phyloP scores from a whole-genome alignment of 192 early-diverging fungal genomes.

The Coemansia sp. region DNA sequence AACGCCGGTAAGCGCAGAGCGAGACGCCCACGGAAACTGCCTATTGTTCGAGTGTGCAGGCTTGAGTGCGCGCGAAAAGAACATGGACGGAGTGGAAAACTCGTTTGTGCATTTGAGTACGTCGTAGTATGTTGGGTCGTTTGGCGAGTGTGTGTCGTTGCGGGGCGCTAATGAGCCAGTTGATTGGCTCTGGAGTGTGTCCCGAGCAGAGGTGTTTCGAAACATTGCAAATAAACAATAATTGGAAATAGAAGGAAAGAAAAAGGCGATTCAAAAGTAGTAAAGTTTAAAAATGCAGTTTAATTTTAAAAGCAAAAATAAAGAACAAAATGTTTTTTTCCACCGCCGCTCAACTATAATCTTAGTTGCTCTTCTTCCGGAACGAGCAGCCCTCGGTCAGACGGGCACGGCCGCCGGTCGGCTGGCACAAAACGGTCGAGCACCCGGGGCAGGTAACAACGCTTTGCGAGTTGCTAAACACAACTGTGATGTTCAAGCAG shows the following conservation, averaged over 20 bases:
- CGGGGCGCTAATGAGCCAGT: not conserved
- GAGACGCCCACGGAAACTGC: conserved; percentile 33
- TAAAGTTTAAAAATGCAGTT: too few species aligned
- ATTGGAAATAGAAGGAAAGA: not conserved
- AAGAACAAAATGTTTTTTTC: too few species aligned
- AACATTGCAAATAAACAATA: conserved; percentile 21
- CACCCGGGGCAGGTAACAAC: conserved; percentile 96
- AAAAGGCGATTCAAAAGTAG: too few species aligned
- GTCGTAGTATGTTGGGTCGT: conserved; percentile 46
- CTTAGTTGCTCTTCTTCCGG: conserved; percentile 76
- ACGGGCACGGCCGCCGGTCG: conserved; percentile 97
- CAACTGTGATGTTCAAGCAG: conserved; percentile 97
- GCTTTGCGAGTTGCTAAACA: conserved; percentile 99
- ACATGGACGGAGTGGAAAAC: conserved; percentile 32
- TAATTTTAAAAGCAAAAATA: too few species aligned
- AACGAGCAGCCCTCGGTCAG: conserved; percentile 92
- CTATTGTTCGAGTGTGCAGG: conserved; percentile 16
- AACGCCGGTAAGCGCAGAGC: not conserved
- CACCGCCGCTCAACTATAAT: not conserved
- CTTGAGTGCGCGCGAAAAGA: conserved; percentile 31
- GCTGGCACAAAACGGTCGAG: conserved; percentile 97
- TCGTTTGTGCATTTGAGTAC: conserved; percentile 45
- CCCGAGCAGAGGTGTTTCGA: conserved; percentile 17
- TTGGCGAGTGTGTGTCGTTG: not conserved
- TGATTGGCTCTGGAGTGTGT: conserved; percentile 9